Conservation (phyloP, 176 grass and related monocot species). For the Olyra latifolia region DNA sequence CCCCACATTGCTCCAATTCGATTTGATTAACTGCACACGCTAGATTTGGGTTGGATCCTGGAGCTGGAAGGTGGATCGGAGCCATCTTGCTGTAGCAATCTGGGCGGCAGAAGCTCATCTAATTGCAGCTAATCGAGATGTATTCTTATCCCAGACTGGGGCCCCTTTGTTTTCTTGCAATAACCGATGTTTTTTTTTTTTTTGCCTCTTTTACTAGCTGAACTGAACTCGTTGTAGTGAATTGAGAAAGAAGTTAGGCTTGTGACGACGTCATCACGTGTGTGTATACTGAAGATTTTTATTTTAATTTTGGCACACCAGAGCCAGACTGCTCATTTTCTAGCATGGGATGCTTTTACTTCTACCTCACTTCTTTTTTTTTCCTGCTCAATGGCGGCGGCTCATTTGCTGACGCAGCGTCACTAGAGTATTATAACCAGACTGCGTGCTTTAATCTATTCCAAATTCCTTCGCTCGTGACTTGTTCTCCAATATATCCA, state of each 20-base stretch:
- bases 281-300: conserved; percentile 11
- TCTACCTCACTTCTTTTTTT: neutral
- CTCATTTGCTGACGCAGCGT: neutral
- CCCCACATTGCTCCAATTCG: neutral
- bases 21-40: neutral
- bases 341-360: neutral
- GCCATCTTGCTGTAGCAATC: conserved; percentile 11
- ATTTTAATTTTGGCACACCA: neutral
- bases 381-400: neutral
- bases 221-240: neutral
- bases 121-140: neutral
- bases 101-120: conserved; percentile 32
- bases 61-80: neutral
- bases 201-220: neutral
- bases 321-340: neutral
- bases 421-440: neutral
- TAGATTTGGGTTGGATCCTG: conserved; percentile 14
- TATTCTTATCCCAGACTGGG: neutral
- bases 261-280: conserved; percentile 21
- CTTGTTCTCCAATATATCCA: conserved; percentile 5
- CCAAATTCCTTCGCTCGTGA: neutral
- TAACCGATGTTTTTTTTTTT: neutral
- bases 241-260: neutral
- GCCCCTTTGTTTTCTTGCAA: neutral
- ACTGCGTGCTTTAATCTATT: neutral